Evolutionary conservation across 139 green algal genomes (phyloP), one percentile per base, ranked within the genome.

Genomic region (Desmodesmus armatus): DNA sequence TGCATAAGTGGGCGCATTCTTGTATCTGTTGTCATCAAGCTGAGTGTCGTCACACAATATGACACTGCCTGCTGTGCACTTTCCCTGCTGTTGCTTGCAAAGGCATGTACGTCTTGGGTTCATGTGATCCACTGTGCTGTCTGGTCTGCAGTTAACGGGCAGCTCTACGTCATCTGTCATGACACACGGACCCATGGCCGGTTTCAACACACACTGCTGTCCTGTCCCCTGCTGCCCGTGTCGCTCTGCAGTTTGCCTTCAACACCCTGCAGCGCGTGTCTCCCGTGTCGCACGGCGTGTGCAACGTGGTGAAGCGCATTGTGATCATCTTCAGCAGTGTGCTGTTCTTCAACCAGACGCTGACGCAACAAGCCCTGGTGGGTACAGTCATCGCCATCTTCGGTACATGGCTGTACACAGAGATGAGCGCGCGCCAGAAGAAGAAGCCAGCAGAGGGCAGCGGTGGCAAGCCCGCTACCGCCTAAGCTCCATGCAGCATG

Each of bases 221-320:
- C n/a, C n/a, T n/a, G n/a, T 11, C 73, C 43, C 23, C 35, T 5
- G 27, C 37, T 41, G 67, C 67, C 19, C 15, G 60, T 33, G 60
- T 33, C 13, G n/a, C 11, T 25, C 2, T 88, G 71, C 95, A 99
- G 95, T 98, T 99, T 91, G 97, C 97, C 11, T 99, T 98, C 93
- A 99, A 99, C 94, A 98, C 97, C 4, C 93, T 99, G 85, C 89
- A 94, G 47, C 94, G 96, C 76, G 97, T 99, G 47, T 95, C 89
- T 74, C 97, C 97, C 19, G 96, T 99, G 81, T 98, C 95, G 29
- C 97, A 99, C 88, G 97, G 97, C 76, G 97, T 99, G 67, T 99
- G 97, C 94, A 99, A 99, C 92, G 97, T 99, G n/a, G 96, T 99
- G 55, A 99, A 99, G 95, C 92, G 97, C 78, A 90, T 99, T 58